Evolutionary conservation across 2,329 filamentous ascomycete genomes (phyloP).

Genomic region (Talaromyces sp.): DNA sequence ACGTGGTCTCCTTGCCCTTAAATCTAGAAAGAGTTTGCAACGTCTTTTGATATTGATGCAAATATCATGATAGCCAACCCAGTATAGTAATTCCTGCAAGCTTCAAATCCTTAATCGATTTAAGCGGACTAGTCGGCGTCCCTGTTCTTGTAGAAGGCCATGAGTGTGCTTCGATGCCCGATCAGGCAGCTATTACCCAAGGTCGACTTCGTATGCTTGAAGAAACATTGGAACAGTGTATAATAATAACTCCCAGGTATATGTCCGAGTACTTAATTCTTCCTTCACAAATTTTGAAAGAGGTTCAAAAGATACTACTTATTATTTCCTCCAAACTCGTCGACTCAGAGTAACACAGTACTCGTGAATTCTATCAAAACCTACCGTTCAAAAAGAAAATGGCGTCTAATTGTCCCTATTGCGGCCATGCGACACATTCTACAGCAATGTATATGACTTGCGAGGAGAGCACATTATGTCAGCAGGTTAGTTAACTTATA

Average conservation of each 20-base stretch:
- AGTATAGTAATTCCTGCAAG: not conserved
- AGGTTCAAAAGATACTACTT: not conserved
- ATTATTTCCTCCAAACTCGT: not conserved
- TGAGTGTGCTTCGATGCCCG: constrained; percentile 12
- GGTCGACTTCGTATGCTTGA: not conserved
- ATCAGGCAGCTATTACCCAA: constrained; percentile 18
- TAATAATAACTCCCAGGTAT: not conserved
- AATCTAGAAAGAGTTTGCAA: not conserved
- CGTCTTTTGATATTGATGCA: not conserved
- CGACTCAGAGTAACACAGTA: not conserved
- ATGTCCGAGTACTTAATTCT: not conserved
- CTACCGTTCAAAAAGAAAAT: not conserved
- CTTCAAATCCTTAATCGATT: not conserved
- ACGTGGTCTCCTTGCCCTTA: constrained; percentile 5
- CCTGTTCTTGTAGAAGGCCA: not conserved
- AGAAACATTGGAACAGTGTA: not conserved
- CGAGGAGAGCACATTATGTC: constrained; percentile 12
- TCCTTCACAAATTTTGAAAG: not conserved
- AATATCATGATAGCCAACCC: not conserved
- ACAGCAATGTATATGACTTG: constrained; percentile 10
- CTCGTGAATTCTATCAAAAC: not conserved
- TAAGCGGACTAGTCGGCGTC: not conserved
- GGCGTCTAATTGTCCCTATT: constrained; percentile 18
- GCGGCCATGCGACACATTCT: constrained; percentile 11
- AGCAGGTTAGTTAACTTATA: constrained; percentile 14